Conservation (phyloP, 2,329 filamentous ascomycete species). For the Lecanoromycetidae sp. region DNA sequence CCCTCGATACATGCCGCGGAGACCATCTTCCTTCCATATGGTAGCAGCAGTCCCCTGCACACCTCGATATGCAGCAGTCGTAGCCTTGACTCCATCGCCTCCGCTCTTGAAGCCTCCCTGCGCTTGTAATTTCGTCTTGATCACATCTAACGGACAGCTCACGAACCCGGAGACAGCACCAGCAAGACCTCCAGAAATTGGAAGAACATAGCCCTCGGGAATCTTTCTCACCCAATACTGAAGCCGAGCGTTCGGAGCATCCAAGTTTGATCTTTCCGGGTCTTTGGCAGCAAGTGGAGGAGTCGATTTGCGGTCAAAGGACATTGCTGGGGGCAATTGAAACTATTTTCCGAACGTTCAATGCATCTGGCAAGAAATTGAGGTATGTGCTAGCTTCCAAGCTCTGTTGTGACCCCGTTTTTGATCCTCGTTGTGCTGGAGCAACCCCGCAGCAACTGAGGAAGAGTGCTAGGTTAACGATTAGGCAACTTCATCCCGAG, state of each 20-base stretch:
- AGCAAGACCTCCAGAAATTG: constrained; percentile 73
- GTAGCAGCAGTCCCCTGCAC: constrained; percentile 72
- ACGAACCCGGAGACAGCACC: constrained; percentile 89
- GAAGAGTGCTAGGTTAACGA: constrained; percentile 9
- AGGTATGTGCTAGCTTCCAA: constrained; percentile 3
- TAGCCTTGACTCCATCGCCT: constrained; percentile 24
- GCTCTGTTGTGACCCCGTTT: neutral
- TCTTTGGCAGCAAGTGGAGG: constrained; percentile 14
- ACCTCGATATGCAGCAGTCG: constrained; percentile 59
- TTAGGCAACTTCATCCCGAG: constrained; percentile 10
- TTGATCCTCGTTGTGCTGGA: constrained; percentile 11
- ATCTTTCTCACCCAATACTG: constrained; percentile 36
- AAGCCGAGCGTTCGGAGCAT: constrained; percentile 26
- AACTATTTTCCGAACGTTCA: neutral
- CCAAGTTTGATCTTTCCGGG: constrained; percentile 20
- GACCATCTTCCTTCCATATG: constrained; percentile 79
- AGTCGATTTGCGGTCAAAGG: constrained; percentile 15
- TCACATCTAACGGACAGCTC: constrained; percentile 94
- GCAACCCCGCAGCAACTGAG: constrained; percentile 13
- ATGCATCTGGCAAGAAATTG: constrained; percentile 9
- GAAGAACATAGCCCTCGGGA: constrained; percentile 55
- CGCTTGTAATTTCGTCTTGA: constrained; percentile 95
- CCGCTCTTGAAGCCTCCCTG: constrained; percentile 67
- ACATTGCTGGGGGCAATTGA: constrained; percentile 15
- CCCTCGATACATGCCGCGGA: constrained; percentile 84